phyloP scores from a whole-genome alignment of 352 stramenopile species.

The Pythium scleroteichum region DNA sequence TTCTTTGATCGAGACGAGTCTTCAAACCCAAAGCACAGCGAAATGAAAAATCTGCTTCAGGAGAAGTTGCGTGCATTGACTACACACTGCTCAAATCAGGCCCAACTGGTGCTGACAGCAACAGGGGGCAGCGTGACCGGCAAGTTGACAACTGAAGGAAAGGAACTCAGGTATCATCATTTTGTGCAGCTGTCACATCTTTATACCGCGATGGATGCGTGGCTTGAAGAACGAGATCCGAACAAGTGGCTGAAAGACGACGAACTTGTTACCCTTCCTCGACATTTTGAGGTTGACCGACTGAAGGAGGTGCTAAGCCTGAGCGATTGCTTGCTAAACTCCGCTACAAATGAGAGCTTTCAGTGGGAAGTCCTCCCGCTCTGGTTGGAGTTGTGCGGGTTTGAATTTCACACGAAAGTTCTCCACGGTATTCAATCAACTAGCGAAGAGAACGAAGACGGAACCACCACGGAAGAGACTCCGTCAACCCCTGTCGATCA shows the following conservation, averaged over 20 bases:
- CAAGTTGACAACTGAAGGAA: conserved; percentile 29
- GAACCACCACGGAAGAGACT: neutral
- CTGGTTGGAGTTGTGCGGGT: conserved; percentile 69
- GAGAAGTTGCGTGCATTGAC: conserved; percentile 36
- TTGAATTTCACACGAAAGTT: conserved; percentile 52
- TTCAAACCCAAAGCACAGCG: conserved; percentile 22
- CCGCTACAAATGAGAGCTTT: conserved; percentile 25
- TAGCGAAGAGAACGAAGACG: conserved; percentile 10
- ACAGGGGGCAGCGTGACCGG: conserved; percentile 19
- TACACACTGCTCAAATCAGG: conserved; percentile 34
- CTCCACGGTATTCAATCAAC: conserved; percentile 9
- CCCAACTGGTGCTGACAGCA: conserved; percentile 28
- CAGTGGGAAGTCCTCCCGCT: conserved; percentile 56
- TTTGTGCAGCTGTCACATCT: conserved; percentile 38
- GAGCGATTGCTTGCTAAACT: conserved; percentile 59
- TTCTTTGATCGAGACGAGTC: conserved; percentile 33
- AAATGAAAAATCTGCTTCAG: conserved; percentile 32
- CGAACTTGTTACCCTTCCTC: conserved; percentile 63
- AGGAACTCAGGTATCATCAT: conserved; percentile 33
- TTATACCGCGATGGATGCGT: conserved; percentile 82
- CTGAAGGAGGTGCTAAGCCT: conserved; percentile 69
- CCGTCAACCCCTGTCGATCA: conserved; percentile 16
- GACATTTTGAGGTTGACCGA: conserved; percentile 72
- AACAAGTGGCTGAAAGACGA: conserved; percentile 80
- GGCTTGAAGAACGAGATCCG: conserved; percentile 80